Base-by-base conservation (phyloP, 345 rosid species). In the Pseudoturritis turrita region DNA sequence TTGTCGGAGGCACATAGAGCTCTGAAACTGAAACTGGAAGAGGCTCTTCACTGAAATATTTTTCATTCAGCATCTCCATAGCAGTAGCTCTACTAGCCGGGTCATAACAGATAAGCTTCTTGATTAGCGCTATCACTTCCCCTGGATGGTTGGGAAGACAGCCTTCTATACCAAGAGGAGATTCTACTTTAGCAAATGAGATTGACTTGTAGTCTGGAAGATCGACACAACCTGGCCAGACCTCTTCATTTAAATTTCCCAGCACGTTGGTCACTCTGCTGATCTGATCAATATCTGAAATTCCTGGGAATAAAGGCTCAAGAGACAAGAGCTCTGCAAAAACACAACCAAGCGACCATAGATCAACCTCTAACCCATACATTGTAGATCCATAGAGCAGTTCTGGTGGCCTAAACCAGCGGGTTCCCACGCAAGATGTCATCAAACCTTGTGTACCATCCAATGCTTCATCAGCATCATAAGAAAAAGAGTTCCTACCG, bases 351-450 rank as follows among this genome's bases (percentile, higher is more conserved):
- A 96, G 68, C 11, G 96, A 83, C 98, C 99, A 96, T 8, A 92
- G 80, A 77, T 96, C 97, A 17, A 90, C 79, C 80, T 88, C 97
- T 15, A 90, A 71, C 33, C 97, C 92, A 44, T 96, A 92, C 77
- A 83, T 77, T 7, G 83, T 82, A 55, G 97, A 95, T 55, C 99
- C 99, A 57, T 88, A 88, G 33, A 95, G 97, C 18, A 91, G 89
- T 71, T 95, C 98, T 6, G 98, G 94, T 10, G 97, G 86, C 72
- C 89, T 86, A 83, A 91, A 95, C 99, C 99, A 89, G n/a, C 98
- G 89, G 18, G 99, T 95, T 23, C 99, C 99, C 25, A 90, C 97
- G 57, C 92, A 89, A 25, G 97, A 88, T 31, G 98, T 96, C 80
- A 96, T 83, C 15, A 82, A 76, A 58, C 88, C 94, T 6, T 62